These are phyloP conservation scores for Glebionis coronaria DNA, from an alignment of 129 eudicot species.

Conservation along the genomic window DNA sequence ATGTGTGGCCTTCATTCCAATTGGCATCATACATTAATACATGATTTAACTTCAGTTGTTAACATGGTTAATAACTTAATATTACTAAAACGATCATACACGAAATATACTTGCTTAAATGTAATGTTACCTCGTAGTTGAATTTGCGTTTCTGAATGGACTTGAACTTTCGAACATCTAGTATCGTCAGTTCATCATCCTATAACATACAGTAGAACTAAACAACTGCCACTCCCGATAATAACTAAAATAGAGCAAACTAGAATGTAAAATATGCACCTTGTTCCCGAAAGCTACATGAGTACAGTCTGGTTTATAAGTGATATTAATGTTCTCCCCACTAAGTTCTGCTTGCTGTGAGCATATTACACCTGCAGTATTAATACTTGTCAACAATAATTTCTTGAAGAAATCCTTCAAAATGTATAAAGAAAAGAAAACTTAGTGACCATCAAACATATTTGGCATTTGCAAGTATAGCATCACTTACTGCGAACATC, in stretches of 20 bases:
- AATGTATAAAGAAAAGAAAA: neutral
- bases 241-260: no score
- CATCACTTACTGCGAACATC: slow-evolving; percentile 91
- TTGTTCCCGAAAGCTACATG: slow-evolving; percentile 94
- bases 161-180: slow-evolving; percentile 94
- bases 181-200: no score
- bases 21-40: no score
- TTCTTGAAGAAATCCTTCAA: slow-evolving; percentile 7
- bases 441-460: no score
- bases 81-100: no score
- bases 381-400: slow-evolving; percentile 1
- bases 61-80: no score
- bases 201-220: no score
- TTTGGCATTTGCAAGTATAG: neutral
- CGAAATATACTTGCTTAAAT: neutral
- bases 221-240: no score
- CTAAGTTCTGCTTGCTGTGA: slow-evolving; percentile 97
- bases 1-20: no score
- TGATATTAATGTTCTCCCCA: slow-evolving; percentile 91
- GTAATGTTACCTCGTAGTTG: slow-evolving; percentile 70
- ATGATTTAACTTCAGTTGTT: no score
- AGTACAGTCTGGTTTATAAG: slow-evolving; percentile 89
- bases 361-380: slow-evolving; percentile 75
- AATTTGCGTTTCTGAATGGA: slow-evolving; percentile 88
- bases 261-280: no score